These are phyloP conservation scores for Oryza meyeriana DNA, from an alignment of 176 grass and related monocot species.

Conservation along the genomic window DNA sequence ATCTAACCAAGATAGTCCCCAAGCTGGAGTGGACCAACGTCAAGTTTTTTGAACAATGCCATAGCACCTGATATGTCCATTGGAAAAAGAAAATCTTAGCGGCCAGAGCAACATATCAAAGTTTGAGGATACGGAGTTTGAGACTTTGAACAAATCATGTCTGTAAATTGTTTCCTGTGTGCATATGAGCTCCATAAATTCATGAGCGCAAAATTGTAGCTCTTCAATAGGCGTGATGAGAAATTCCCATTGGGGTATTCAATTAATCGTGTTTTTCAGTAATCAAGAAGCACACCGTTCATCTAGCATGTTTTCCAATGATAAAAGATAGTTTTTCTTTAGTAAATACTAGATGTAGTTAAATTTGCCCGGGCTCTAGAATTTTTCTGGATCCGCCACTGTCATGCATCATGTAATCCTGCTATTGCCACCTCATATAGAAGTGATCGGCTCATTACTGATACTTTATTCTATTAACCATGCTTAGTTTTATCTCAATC, in stretches of 20 bases:
- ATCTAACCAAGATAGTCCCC: constrained; percentile 87
- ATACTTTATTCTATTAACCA: background rate
- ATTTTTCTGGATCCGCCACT: background rate
- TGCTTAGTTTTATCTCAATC: background rate
- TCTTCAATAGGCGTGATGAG: no score
- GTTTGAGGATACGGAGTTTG: constrained; percentile 1
- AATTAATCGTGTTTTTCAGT: no score
- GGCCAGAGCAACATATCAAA: constrained; percentile 17
- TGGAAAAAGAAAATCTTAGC: constrained; percentile 15
- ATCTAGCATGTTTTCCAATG: no score
- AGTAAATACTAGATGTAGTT: no score
- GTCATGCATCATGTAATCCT: constrained; percentile 22
- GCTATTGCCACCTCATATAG: background rate
- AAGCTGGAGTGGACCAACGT: constrained; percentile 64
- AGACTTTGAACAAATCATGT: constrained; percentile 19
- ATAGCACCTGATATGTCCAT: constrained; percentile 69
- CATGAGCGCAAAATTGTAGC: background rate
- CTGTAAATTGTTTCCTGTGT: constrained; percentile 6
- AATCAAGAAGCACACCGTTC: no score
- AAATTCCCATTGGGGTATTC: no score
- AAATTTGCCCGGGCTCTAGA: no score
- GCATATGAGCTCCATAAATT: constrained; percentile 24
- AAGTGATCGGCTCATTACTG: background rate
- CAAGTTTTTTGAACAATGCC: constrained; percentile 69
- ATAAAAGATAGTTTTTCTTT: no score